Conservation (phyloP, 805 yeast genomes). For the Saccharomycopsis sp. region DNA sequence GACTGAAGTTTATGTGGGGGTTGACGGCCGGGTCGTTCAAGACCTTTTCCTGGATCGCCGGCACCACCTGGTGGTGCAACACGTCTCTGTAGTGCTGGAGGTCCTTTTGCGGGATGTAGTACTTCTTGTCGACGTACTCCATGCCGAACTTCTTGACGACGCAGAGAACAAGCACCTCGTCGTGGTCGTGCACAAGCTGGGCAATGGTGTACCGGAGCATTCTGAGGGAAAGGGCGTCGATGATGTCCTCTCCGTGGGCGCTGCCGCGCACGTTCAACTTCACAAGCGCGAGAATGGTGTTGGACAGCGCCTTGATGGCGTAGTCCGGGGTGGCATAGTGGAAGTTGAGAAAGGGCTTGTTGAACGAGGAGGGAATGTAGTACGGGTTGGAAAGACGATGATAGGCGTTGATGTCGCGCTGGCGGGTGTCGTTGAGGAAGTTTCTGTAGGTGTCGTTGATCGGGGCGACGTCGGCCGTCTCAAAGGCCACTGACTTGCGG, state of each 20-base stretch:
- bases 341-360: conserved; percentile 17
- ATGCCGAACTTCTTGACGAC: conserved; percentile 13
- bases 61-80: conserved; percentile 5
- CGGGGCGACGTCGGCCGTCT: conserved; percentile 15
- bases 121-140: conserved; percentile 9
- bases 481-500: conserved; percentile 16
- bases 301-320: conserved; percentile 4
- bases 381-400: conserved; percentile 17
- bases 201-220: conserved; percentile 10
- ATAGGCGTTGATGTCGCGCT: conserved; percentile 16
- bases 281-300: conserved; percentile 10
- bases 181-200: conserved; percentile 12
- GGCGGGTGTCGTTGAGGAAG: conserved; percentile 12
- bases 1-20: conserved; percentile 1
- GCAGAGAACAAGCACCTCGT: conserved; percentile 12
- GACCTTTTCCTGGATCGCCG: not conserved
- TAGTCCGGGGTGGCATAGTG: conserved; percentile 12
- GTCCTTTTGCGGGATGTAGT: conserved; percentile 6
- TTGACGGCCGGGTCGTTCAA: not conserved
- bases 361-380: conserved; percentile 19
- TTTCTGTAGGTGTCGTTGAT: conserved; percentile 16
- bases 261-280: conserved; percentile 1
- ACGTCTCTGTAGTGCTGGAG: conserved; percentile 1
- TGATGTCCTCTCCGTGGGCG: not conserved
- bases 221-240: conserved; percentile 11